phyloP scores from a whole-genome alignment of 139 green algal genomes.

The Yamagishiella unicocca region DNA sequence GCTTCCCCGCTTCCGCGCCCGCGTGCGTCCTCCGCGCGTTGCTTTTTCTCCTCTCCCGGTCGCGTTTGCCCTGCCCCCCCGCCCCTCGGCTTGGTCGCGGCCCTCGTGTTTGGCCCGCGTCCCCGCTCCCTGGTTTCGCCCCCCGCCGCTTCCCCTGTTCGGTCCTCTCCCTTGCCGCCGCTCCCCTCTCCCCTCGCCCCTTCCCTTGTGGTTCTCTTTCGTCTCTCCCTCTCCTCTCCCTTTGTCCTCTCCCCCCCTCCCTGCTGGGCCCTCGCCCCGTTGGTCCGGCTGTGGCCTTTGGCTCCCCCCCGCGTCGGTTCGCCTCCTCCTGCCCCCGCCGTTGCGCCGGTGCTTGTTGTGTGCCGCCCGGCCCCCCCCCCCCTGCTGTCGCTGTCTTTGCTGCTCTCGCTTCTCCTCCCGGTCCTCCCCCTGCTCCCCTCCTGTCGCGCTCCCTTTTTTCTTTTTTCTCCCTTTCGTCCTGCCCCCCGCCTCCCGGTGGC shows the following conservation, averaged over 20 bases:
- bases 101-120: slow-evolving; percentile 5
- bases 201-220: neutral
- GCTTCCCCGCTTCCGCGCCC: neutral
- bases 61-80: neutral
- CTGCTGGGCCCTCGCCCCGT: neutral
- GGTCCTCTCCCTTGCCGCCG: neutral
- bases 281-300: neutral
- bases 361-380: no score
- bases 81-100: neutral
- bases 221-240: neutral
- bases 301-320: neutral
- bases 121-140: neutral
- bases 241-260: neutral
- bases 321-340: neutral
- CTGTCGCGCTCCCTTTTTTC: slow-evolving; percentile 15
- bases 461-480: slow-evolving; percentile 19
- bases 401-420: neutral
- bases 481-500: neutral
- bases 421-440: neutral
- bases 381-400: neutral
- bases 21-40: neutral
- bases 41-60: neutral
- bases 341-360: no score
- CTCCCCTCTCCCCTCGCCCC: neutral
- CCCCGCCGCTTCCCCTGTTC: neutral